Evolutionary conservation across 768 basidiomycete species (phyloP).

Genomic region (Neoboletus magnificus): DNA sequence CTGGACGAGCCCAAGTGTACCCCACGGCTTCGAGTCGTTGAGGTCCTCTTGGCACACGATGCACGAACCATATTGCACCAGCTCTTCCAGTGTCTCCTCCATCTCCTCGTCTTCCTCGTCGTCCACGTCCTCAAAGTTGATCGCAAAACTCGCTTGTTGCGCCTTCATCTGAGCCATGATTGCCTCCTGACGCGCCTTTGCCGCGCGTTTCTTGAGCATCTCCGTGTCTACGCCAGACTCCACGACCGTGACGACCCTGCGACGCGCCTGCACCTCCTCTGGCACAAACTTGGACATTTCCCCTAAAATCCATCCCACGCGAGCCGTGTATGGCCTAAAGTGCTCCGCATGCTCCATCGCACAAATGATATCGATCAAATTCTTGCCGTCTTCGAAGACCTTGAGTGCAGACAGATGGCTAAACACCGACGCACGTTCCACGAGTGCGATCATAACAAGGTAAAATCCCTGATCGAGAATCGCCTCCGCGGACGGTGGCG

Average conservation of each 20-base stretch:
- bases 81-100: constrained; percentile 42
- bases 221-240: constrained; percentile 47
- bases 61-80: constrained; percentile 80
- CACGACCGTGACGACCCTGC: constrained; percentile 40
- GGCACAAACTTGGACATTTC: constrained; percentile 55
- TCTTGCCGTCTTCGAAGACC: constrained; percentile 56
- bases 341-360: constrained; percentile 73
- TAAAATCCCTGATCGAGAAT: constrained; percentile 88
- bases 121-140: constrained; percentile 73
- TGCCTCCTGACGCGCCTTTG: constrained; percentile 85
- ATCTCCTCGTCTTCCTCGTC: constrained; percentile 58
- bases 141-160: constrained; percentile 83
- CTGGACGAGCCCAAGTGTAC: constrained; percentile 82
- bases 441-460: constrained; percentile 78
- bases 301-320: constrained; percentile 73
- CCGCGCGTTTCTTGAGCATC: constrained; percentile 77
- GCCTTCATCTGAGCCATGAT: constrained; percentile 96
- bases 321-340: constrained; percentile 66
- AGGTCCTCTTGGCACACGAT: constrained; percentile 98
- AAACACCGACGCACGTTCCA: constrained; percentile 66
- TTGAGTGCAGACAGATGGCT: constrained; percentile 53
- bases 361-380: constrained; percentile 70
- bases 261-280: constrained; percentile 50
- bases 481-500: constrained; percentile 80
- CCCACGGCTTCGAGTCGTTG: constrained; percentile 68